A percentile compares a stretch with the other conserved stretches of the same genome.
These are phyloP conservation scores for Agaricus blazei DNA, from an alignment of 768 basidiomycete species.

Conservation along the genomic window DNA sequence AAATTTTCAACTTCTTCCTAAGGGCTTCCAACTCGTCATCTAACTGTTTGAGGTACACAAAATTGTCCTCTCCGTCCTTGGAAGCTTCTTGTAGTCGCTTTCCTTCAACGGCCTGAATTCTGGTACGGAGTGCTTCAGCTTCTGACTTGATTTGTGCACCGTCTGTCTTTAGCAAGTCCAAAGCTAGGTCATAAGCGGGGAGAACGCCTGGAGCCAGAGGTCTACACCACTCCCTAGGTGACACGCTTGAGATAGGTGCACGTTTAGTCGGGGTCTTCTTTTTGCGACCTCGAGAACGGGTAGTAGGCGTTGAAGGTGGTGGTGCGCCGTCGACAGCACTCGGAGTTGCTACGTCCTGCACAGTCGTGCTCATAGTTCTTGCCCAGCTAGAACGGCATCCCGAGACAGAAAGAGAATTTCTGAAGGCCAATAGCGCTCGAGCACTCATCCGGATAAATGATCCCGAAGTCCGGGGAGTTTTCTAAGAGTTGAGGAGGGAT, in stretches of 20 bases:
- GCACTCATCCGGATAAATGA: not conserved
- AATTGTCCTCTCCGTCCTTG: slow-evolving; percentile 19
- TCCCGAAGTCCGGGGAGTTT: not conserved
- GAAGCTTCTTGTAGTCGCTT: slow-evolving; percentile 19
- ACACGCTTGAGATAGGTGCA: slow-evolving; percentile 44
- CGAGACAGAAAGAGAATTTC: not conserved
- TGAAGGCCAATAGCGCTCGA: not conserved
- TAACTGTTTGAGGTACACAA: slow-evolving; percentile 24
- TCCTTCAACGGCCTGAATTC: slow-evolving; percentile 21
- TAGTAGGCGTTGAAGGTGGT: not conserved
- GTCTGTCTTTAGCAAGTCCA: slow-evolving; percentile 65
- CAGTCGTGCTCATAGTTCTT: not conserved
- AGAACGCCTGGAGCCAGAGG: slow-evolving; percentile 59
- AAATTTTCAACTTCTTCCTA: slow-evolving; percentile 45
- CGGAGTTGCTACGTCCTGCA: not conserved
- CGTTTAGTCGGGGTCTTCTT: slow-evolving; percentile 27
- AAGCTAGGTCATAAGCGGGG: slow-evolving; percentile 82
- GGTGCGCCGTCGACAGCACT: not conserved
- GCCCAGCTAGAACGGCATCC: not conserved
- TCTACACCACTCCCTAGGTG: slow-evolving; percentile 58
- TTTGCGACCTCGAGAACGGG: slow-evolving; percentile 25
- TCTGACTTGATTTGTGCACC: slow-evolving; percentile 43
- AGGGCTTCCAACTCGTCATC: slow-evolving; percentile 36
- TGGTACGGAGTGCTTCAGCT: slow-evolving; percentile 31
- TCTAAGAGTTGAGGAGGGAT: not conserved